Percentiles rank a stretch among this genome's conserved stretches.
phyloP scores from a whole-genome alignment of 78 protist species.

The Dictyostelium brefeldianum region DNA sequence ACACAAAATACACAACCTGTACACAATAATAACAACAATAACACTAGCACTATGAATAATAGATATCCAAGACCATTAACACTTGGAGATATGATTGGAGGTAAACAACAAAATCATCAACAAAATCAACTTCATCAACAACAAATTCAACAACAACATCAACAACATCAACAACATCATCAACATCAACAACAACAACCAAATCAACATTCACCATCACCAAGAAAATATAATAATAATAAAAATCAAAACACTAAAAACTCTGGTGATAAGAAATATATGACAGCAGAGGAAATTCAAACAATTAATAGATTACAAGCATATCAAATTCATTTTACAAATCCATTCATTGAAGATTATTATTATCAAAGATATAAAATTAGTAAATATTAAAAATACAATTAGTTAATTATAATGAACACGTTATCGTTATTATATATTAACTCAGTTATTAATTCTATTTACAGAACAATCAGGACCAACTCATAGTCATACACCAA shows the following conservation, averaged over 20 bases:
- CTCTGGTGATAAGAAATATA: slow-evolving; percentile 55
- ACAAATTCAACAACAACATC: background rate
- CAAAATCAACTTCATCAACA: background rate
- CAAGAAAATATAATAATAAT: slow-evolving; percentile 27
- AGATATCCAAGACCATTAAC: slow-evolving; percentile 45
- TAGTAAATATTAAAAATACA: background rate
- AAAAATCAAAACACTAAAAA: background rate
- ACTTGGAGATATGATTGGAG: slow-evolving; percentile 55
- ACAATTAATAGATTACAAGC: slow-evolving; percentile 73
- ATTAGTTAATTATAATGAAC: too few relatives aligned
- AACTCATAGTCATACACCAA: slow-evolving; percentile 60
- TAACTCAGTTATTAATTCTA: background rate
- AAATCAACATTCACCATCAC: background rate
- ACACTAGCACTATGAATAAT: background rate
- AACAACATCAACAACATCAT: background rate
- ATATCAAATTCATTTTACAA: slow-evolving; percentile 78
- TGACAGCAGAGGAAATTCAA: slow-evolving; percentile 84
- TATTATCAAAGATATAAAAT: slow-evolving; percentile 68
- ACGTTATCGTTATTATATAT: background rate
- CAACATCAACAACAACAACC: too few relatives aligned
- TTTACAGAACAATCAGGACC: slow-evolving; percentile 10
- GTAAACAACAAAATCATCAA: slow-evolving; percentile 26
- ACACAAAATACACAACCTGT: background rate
- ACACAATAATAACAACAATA: slow-evolving; percentile 9
- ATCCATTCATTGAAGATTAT: slow-evolving; percentile 83